Evolutionary conservation across 768 basidiomycete genomes (phyloP).

Genomic region (Pisolithus albus): DNA sequence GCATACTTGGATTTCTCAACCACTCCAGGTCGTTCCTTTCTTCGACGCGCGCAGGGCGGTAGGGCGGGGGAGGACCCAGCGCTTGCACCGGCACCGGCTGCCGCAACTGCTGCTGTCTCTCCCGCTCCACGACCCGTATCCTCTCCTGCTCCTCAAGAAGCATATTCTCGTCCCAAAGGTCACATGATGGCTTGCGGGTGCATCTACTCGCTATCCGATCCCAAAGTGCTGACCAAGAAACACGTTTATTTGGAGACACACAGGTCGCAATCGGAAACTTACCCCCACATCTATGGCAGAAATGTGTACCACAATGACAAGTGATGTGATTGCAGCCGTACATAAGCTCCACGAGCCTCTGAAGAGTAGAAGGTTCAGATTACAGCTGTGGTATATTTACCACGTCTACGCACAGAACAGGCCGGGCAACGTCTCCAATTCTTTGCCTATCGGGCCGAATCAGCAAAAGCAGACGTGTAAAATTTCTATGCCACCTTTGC

Average conservation of each 20-base stretch:
- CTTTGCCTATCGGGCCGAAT: constrained; percentile 20
- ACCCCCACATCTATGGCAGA: constrained; percentile 39
- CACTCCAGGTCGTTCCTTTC: constrained; percentile 7
- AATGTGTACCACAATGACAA: constrained; percentile 34
- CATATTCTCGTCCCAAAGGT: constrained; percentile 34
- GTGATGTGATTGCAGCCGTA: constrained; percentile 37
- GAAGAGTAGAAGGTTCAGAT: neutral
- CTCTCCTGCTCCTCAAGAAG: constrained; percentile 29
- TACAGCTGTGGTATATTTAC: neutral
- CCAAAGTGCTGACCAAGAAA: neutral
- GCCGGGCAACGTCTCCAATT: constrained; percentile 38
- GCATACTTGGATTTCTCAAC: constrained; percentile 15
- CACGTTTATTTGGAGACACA: neutral
- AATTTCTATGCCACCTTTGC: constrained; percentile 21
- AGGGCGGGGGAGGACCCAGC: neutral
- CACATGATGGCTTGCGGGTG: constrained; percentile 28
- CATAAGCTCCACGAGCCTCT: constrained; percentile 25
- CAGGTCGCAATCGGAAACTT: constrained; percentile 3
- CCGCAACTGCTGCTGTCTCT: constrained; percentile 2
- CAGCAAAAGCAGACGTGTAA: neutral
- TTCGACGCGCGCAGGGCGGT: neutral
- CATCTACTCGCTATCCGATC: constrained; percentile 17
- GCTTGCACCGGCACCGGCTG: constrained; percentile 2
- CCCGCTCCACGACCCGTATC: constrained; percentile 13
- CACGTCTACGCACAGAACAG: constrained; percentile 4